phyloP scores from a whole-genome alignment of 352 stramenopile species.

The Thraustochytrium aureum region DNA sequence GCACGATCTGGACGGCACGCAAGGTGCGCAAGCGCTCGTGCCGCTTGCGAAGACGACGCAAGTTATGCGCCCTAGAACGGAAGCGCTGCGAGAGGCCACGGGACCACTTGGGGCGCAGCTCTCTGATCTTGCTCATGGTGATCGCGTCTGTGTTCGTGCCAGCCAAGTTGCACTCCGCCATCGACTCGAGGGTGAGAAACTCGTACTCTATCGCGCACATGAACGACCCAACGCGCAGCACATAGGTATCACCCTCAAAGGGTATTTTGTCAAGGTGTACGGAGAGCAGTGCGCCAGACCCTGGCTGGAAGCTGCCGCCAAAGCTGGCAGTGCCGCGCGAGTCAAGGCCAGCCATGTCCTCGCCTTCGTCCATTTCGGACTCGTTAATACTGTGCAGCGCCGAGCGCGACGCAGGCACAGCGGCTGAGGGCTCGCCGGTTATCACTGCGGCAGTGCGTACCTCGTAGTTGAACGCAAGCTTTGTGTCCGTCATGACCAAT shows the following conservation, averaged over 20 bases:
- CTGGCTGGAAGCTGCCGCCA: too few relatives aligned
- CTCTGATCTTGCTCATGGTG: background rate
- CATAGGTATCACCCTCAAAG: background rate
- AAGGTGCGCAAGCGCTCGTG: background rate
- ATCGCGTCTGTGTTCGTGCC: background rate
- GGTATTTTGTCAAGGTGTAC: slow-evolving; percentile 28
- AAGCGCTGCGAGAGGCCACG: background rate
- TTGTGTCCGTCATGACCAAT: slow-evolving; percentile 38
- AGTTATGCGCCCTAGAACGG: background rate
- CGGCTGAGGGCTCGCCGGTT: too few relatives aligned
- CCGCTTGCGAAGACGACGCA: background rate
- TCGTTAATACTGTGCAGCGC: too few relatives aligned
- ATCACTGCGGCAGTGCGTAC: background rate
- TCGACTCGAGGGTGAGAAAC: slow-evolving; percentile 22
- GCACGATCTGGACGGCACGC: slow-evolving; percentile 32
- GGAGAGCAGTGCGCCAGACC: background rate
- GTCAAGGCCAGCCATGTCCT: background rate
- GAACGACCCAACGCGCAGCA: slow-evolving; percentile 25
- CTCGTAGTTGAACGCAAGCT: slow-evolving; percentile 7
- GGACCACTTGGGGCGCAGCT: slow-evolving; percentile 12
- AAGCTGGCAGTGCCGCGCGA: too few relatives aligned
- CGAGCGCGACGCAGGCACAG: too few relatives aligned
- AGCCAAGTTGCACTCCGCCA: slow-evolving; percentile 29
- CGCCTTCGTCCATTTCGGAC: too few relatives aligned
- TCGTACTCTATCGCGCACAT: slow-evolving; percentile 44